phyloP scores from a whole-genome alignment of 768 basidiomycete genomes.

The Amanita thiersii region DNA sequence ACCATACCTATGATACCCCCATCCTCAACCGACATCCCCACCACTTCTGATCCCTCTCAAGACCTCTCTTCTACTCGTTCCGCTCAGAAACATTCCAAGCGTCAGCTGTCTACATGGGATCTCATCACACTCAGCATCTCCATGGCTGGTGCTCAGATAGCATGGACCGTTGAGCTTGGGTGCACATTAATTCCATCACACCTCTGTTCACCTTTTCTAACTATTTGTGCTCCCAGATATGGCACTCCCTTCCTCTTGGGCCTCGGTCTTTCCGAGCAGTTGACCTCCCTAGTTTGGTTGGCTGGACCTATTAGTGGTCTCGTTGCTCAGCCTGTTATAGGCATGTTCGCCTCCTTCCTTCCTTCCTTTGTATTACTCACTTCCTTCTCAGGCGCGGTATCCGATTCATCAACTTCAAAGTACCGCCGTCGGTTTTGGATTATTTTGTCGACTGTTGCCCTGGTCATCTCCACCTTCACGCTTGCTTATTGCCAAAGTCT shows the following conservation, averaged over 20 bases:
- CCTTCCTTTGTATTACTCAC: slow-evolving; percentile 19
- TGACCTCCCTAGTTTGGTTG: slow-evolving; percentile 93
- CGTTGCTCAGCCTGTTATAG: slow-evolving; percentile 95
- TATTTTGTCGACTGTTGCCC: slow-evolving; percentile 73
- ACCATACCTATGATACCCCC: slow-evolving; percentile 50
- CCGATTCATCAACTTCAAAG: slow-evolving; percentile 86
- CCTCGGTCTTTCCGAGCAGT: slow-evolving; percentile 69
- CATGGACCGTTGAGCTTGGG: slow-evolving; percentile 96
- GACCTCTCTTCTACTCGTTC: no score
- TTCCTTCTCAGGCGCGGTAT: slow-evolving; percentile 70
- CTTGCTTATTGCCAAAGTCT: slow-evolving; percentile 79
- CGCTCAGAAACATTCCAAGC: slow-evolving; percentile 22
- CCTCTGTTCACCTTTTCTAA: slow-evolving; percentile 9
- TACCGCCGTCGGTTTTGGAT: slow-evolving; percentile 94
- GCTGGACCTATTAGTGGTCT: slow-evolving; percentile 93
- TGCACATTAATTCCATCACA: slow-evolving; percentile 26
- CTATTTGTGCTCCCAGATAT: slow-evolving; percentile 48
- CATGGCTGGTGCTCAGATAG: slow-evolving; percentile 91
- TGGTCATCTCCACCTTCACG: slow-evolving; percentile 68
- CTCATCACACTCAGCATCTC: slow-evolving; percentile 80
- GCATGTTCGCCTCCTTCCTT: slow-evolving; percentile 33
- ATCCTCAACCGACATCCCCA: no score
- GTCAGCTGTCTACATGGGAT: slow-evolving; percentile 51
- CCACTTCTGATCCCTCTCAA: no score
- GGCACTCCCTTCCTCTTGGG: slow-evolving; percentile 87